These are phyloP conservation scores for Colletotrichum spaethianum DNA, from an alignment of 2,329 filamentous ascomycete genomes.

Conservation along the genomic window DNA sequence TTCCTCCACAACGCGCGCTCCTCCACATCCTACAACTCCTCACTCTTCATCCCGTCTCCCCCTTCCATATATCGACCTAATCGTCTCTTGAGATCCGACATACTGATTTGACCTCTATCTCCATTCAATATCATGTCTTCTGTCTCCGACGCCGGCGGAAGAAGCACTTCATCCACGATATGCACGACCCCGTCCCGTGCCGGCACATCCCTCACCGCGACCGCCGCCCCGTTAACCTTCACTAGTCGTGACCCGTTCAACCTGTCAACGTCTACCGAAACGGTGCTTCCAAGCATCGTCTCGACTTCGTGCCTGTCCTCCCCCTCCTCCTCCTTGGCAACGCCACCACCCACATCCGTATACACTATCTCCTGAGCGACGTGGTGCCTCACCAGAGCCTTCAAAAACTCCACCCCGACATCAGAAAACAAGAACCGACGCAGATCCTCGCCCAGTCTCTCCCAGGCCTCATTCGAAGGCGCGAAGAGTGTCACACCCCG, in stretches of 20 bases:
- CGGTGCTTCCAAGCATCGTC: neutral
- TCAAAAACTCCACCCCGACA: neutral
- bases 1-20: neutral
- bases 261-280: neutral
- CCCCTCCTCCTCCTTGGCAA: neutral
- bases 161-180: constrained; percentile 18
- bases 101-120: neutral
- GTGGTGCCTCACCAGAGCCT: constrained; percentile 29
- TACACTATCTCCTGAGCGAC: constrained; percentile 1
- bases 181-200: constrained; percentile 29
- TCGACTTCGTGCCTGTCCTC: neutral
- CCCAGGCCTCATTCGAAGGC: constrained; percentile 26
- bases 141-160: constrained; percentile 1
- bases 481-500: constrained; percentile 24
- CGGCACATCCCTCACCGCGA: constrained; percentile 17
- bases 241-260: no score
- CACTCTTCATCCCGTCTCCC: neutral
- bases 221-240: neutral
- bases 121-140: no score
- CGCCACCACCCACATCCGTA: neutral
- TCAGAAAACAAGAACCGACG: constrained; percentile 11
- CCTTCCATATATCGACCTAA: neutral
- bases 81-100: constrained; percentile 9
- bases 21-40: constrained; percentile 4
- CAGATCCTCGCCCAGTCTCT: neutral